Evolutionary conservation across 129 eudicot species (phyloP), one percentile per base, ranked within the genome.

Genomic region (Escallonia herrerae): DNA sequence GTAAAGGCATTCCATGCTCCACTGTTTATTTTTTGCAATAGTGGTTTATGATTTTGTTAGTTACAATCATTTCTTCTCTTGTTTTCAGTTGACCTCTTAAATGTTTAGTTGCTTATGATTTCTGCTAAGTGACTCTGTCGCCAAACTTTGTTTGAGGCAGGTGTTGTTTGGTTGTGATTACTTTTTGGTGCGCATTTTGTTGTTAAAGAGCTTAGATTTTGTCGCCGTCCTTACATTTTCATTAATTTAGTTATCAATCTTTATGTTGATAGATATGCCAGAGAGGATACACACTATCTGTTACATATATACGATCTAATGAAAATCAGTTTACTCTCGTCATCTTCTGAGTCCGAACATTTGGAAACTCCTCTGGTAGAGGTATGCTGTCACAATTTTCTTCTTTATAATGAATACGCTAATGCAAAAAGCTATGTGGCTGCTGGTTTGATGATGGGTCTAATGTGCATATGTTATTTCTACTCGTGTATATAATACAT

Each of bases 201-300:
- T 15, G 6, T 43, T 46, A 12, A 8, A 10, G 4, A 2, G 51
- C 12, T 22, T 4, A 13, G 37, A 7, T 13, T 22, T 8, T 60
- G 10, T 22, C n/a, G n/a, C 14, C 33, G 2, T 33, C 41, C 38
- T 49, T 54, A 7, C 22, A 7, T 37, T 39, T 6, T 49, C 40
- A 8, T 43, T 51, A 47, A 14, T 60, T 50, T 11, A 65, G 11
- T 68, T 43, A 40, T 51, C 22, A 51, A 15, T 58, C 47, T 59
- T 39, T 50, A 14, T 82, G 49, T 61, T 13, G 14, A 72, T 79
- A 91, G 96, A 76, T 93, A 93, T 82, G 98, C 95, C 39, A 83
- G 90, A 76, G 98, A 93, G 68, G 98, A 93, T 65, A 93, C 98
- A 42, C 98, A 93, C 79, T 93, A 93, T 73, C 87, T 93, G 70